Conservation (phyloP, 2,329 filamentous ascomycete species). For the Cryphonectria parasitica region DNA sequence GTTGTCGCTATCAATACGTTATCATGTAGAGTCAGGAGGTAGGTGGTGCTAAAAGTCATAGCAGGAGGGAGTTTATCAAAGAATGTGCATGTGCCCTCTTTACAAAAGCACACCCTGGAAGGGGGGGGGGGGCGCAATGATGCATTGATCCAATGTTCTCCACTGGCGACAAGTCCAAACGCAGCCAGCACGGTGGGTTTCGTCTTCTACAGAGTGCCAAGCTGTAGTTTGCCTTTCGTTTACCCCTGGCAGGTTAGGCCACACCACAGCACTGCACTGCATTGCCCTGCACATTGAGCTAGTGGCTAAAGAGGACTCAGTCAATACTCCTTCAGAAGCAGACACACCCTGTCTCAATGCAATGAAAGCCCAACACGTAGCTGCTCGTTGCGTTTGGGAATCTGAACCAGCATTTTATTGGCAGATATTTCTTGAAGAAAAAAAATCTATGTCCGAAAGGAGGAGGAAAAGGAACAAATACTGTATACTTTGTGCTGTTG, state of each 20-base stretch:
- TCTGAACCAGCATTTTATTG: background rate
- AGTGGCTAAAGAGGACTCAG: background rate
- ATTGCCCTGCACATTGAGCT: background rate
- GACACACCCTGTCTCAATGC: background rate
- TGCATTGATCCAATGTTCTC: too few relatives aligned
- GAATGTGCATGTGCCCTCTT: background rate
- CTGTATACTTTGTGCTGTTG: background rate
- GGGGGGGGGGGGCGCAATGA: background rate
- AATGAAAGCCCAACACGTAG: background rate
- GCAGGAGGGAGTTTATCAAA: background rate
- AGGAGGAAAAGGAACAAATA: background rate
- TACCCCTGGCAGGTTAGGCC: background rate
- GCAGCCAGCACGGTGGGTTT: too few relatives aligned
- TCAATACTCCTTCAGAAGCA: background rate
- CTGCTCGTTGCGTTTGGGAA: background rate
- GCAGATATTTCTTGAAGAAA: background rate
- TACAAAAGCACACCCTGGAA: background rate
- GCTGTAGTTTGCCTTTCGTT: background rate
- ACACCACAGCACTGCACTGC: background rate
- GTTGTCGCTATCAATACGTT: slow-evolving; percentile 10
- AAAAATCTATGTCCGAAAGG: too few relatives aligned
- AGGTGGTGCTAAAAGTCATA: background rate
- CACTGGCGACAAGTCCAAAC: too few relatives aligned
- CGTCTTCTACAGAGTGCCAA: background rate
- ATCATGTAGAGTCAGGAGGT: slow-evolving; percentile 4